Evolutionary conservation across 768 basidiomycete species (phyloP), one percentile per base, ranked within the genome.

Genomic region (Phaeotremella skinneri): DNA sequence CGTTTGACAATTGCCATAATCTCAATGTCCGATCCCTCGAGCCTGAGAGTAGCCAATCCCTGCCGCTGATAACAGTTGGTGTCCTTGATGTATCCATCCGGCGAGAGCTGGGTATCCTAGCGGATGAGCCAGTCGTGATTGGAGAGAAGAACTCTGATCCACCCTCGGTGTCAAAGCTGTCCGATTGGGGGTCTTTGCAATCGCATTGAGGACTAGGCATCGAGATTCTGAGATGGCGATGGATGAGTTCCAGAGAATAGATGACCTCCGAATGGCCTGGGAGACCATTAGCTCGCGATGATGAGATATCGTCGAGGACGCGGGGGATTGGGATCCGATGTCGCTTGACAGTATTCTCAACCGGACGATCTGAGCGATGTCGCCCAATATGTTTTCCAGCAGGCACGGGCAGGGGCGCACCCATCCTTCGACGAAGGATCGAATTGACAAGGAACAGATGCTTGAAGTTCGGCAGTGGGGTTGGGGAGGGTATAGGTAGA

Each of bases 41-140:
- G 14, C 73, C 71, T 34, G 71, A 68, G 13, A 76, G 53, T 17
- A 76, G 49, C 75, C 75, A 76, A 31, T 73, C 66, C 41, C 69
- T 49, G 0, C 69, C 70, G 14, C 45, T 54, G 23, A 68, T 53
- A 1, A 55, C 49, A 1, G 39, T 30, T 7, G 55, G 17, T 17
- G 25, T 52, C 25, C 20, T 6, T 7, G n/a, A 23, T 51, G 50
- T 17, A 29, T 27, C 56, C 29, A 39, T 31, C 49, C 58, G 23
- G 54, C 30, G 34, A 45, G 55, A 56, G 3, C 55, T 16, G 26
- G 53, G 58, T 21, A 21, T 25, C n/a, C n/a, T n/a, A n/a, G n/a
- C n/a, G 34, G 52, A 23, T 27, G 43, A 39, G 4, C 39, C 37
- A 13, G 54, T 23, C n/a, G n/a, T n/a, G n/a, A n/a, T n/a, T n/a